Evolutionary conservation across 169 alveolate genomes (phyloP), one percentile per base, ranked within the genome.

Genomic region (Ophryocystis elektroscirrha): DNA sequence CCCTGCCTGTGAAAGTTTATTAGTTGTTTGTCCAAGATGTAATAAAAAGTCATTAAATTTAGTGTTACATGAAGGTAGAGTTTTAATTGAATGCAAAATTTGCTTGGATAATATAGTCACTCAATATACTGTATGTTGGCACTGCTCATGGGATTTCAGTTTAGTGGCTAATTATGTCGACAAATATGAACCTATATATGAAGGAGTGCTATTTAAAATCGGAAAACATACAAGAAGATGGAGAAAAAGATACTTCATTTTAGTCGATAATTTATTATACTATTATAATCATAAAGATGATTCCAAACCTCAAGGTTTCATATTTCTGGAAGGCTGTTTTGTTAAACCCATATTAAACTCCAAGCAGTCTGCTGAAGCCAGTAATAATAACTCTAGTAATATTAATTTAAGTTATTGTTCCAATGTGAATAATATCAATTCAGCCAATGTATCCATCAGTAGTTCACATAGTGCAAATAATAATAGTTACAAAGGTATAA

Each of bases 251-350:
- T 78, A 67, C 51, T 79, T 62, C 56, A 73, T 78, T 22, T 65
- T 79, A 5, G 59, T 70, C 1, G 86, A 77, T 45, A 70, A 68
- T 45, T 36, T 79, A 48, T 56, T 79, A 16, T 79, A 79, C 51
- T 78, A 78, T 59, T 79, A 74, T 48, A 51, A 51, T 15, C 63
- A 70, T 43, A 52, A 71, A 37, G 59, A 51, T 2, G 69, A 60
- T 51, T 43, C 70, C 5, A 70, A 57, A 52, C 87, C 88, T 4
- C 41, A 71, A 32, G 88, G 87, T 7, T 77, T 81, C 41, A 59
- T 79, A 51, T 79, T 79, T 47, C 59, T 79, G 27, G 89, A 76
- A 52, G 89, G 89, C 6, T 78, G 89, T 51, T 73, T 69, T 55
- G 68, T 79, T 37, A 77, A 74, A 56, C 28, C 49, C n/a, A 56